Evolutionary conservation across 139 green algal species (phyloP), one percentile per base, ranked within the genome.

Genomic region (Spirogloea muscicola): DNA sequence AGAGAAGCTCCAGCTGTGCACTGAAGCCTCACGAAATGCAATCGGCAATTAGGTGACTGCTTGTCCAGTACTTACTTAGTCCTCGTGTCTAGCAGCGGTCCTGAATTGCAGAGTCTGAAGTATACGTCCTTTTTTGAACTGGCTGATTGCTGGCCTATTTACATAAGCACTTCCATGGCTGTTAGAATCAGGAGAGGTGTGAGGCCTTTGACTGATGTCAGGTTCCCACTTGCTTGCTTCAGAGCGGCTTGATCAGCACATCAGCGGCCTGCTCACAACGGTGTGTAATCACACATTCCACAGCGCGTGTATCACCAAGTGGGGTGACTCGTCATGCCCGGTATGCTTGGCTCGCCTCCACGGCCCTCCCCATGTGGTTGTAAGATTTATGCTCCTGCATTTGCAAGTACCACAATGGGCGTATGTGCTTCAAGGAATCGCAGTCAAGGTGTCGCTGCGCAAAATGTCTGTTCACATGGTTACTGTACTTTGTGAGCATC

Each of bases 211-310:
- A 58, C 2, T n/a, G n/a, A n/a, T n/a, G n/a, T n/a, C 49, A 59
- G 27, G 27, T 29, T 29, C 16, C 57, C 9, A 3, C 3, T 34
- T 41, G 3, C 18, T 27, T 27, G 55, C 18, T 44, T 29, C 68
- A 76, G 94, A 99, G 82, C 82, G 94, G 6, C 84, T 99, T 57
- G 94, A 99, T 66, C 82, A 90, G 58, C 86, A 97, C 80, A 90
- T 97, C 76, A 94, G 84, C 65, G 93, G 93, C 48, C 84, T 97
- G 6, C 85, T 96, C 9, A 96, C 90, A 6, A 98, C 93, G 49
- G 92, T 94, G 25, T 97, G 92, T 89, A 95, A 96, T 68, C 92
- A 96, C 81, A 76, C 87, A 41, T 99, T 99, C 74, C 94, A 99
- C 82, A 91, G 87, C 51, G 86, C 94, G 52, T 99, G 94, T 72